Conservation (phyloP, 2,329 filamentous ascomycete genomes). For the Arthroderma sp. region DNA sequence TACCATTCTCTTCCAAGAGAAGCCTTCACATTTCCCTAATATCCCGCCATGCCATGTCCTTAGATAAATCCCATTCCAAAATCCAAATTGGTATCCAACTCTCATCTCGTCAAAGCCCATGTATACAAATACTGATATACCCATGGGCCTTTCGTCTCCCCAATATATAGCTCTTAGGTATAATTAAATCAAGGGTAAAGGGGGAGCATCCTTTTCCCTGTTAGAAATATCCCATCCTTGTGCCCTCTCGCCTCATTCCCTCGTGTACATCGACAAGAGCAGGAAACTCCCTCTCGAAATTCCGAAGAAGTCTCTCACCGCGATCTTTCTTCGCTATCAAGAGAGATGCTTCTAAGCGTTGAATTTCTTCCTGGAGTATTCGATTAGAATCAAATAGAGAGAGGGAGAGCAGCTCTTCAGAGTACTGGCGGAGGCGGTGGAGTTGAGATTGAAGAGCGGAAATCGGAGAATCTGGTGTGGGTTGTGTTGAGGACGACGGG, state of each 20-base stretch:
- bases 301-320: constrained; percentile 8
- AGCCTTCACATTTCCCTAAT: no score
- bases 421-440: constrained; percentile 13
- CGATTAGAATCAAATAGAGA: constrained; percentile 16
- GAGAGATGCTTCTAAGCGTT: constrained; percentile 9
- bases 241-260: constrained; percentile 8
- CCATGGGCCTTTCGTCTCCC: no score
- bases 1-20: no score
- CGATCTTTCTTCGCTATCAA: constrained; percentile 8
- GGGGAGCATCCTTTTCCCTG: not conserved
- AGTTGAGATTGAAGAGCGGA: constrained; percentile 13
- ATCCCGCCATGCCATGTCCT: no score
- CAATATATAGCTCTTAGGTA: no score
- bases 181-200: no score
- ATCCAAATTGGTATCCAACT: no score
- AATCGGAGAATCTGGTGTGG: constrained; percentile 1
- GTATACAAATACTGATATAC: no score
- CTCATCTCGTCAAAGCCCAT: no score
- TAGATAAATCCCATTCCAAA: no score
- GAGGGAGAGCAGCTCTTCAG: constrained; percentile 15
- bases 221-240: constrained; percentile 11
- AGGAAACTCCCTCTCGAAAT: constrained; percentile 10
- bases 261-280: constrained; percentile 7
- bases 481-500: not conserved
- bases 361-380: constrained; percentile 13